phyloP scores from a whole-genome alignment of 2,329 filamentous ascomycete genomes.

The Teratosphaeria zuluensis region DNA sequence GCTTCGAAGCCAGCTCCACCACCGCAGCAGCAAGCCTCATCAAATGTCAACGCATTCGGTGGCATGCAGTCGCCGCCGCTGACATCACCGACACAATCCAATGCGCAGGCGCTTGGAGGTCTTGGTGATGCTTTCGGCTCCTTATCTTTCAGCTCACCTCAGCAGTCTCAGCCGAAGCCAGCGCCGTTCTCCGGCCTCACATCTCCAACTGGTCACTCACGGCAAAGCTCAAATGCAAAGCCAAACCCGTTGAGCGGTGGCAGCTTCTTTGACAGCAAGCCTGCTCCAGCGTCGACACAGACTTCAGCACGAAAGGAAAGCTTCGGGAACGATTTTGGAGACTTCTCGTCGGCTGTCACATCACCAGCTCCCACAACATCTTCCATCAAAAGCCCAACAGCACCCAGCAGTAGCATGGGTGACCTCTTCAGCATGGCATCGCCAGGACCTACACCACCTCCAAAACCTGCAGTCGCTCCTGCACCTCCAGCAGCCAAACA shows the following conservation, averaged over 20 bases:
- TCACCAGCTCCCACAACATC: conserved; percentile 28
- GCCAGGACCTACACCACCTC: conserved; percentile 20
- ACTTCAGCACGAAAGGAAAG: conserved; percentile 36
- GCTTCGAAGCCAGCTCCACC: conserved; percentile 68
- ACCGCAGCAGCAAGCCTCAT: conserved; percentile 33
- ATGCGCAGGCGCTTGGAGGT: conserved; percentile 39
- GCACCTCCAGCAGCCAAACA: conserved; percentile 23
- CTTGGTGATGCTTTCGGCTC: conserved; percentile 74
- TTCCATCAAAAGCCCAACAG: conserved; percentile 5
- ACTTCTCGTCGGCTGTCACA: conserved; percentile 59
- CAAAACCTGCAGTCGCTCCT: conserved; percentile 8
- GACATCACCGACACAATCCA: conserved; percentile 18
- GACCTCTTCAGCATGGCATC: conserved; percentile 72
- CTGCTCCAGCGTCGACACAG: conserved; percentile 34
- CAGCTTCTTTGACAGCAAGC: conserved; percentile 69
- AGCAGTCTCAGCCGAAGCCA: conserved; percentile 39
- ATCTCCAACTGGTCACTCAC: conserved; percentile 43
- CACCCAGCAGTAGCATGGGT: conserved; percentile 46
- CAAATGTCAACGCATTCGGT: conserved; percentile 44
- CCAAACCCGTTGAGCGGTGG: conserved; percentile 54
- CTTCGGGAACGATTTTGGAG: conserved; percentile 34
- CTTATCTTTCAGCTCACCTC: conserved; percentile 48
- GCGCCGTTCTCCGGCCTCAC: conserved; percentile 56
- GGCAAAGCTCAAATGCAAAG: conserved; percentile 30
- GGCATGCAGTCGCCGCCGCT: conserved; percentile 52